Evolutionary conservation across 2,329 filamentous ascomycete species (phyloP).

Genomic region (Harringtonia aguacate): DNA sequence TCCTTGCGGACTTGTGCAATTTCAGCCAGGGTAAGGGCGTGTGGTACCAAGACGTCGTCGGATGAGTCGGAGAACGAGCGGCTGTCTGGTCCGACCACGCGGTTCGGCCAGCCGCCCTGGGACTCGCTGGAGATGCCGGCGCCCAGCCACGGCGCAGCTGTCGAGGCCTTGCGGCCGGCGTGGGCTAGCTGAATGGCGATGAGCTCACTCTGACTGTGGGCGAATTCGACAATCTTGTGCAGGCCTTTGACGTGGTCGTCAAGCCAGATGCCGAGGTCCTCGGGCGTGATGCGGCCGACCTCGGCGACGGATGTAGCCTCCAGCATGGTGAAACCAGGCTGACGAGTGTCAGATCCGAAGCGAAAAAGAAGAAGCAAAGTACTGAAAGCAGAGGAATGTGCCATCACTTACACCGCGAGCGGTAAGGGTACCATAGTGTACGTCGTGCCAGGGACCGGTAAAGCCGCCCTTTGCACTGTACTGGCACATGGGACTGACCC

Average conservation of each 20-base stretch:
- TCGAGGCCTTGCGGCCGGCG: constrained; percentile 49
- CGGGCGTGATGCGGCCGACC: constrained; percentile 23
- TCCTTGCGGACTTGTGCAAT: constrained; percentile 52
- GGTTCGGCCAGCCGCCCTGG: constrained; percentile 31
- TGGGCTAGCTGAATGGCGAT: constrained; percentile 64
- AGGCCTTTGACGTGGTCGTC: constrained; percentile 25
- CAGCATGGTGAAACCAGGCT: constrained; percentile 18
- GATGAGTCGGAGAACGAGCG: constrained; percentile 12
- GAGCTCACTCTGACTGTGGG: constrained; percentile 44
- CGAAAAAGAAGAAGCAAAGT: not conserved
- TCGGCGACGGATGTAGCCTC: constrained; percentile 20
- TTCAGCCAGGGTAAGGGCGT: constrained; percentile 51
- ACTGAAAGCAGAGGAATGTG: not conserved
- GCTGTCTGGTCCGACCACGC: constrained; percentile 21
- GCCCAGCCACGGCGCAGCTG: constrained; percentile 44
- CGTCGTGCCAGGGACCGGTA: constrained; percentile 30
- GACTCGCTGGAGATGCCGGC: constrained; percentile 37
- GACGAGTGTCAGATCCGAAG: not conserved
- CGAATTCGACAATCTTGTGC: constrained; percentile 25
- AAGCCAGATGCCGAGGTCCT: constrained; percentile 24
- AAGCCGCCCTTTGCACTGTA: constrained; percentile 30
- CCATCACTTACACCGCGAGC: constrained; percentile 18
- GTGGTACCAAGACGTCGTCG: constrained; percentile 26
- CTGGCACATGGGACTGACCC: constrained; percentile 37
- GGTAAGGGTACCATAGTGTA: constrained; percentile 27